Base-by-base conservation (phyloP, 306 rosid genomes). In the Medicago arabica region DNA sequence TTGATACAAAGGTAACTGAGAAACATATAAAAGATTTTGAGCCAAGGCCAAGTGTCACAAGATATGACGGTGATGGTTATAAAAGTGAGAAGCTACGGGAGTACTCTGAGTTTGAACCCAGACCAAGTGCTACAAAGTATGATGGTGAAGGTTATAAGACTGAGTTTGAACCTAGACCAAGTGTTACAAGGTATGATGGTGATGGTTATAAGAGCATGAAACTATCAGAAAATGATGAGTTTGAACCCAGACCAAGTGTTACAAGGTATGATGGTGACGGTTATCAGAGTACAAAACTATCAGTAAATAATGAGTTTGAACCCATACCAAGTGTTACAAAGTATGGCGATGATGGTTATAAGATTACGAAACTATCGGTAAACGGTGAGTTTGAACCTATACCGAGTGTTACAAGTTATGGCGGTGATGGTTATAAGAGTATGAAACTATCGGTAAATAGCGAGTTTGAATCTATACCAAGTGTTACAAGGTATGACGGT, bases 221-320 rank as follows among this genome's bases (percentile, higher is more conserved):
- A 4, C 1, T 39, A 13, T 4, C 0, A 0, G 7, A 19, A 73
- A 86, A 11, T 0, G 0, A 2, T 5, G 67, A 72, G 6, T 74
- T 80, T 23, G 78, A 78, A 2, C 82, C 80, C 0, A 57, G 73
- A 4, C 81, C 78, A 0, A 73, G 70, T 8, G 4, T 2, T 3
- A 3, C 79, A 1, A 8, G 18, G 1, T 71, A 66, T 19, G 34
- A 13, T 5, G 71, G 12, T 12, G 66, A 60, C 11, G 18, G 18
- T 25, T 60, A 71, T 0, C 7, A 21, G 0, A 3, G 17, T 1
- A 2, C 9, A 1, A 28, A 25, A 2, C 4, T 19, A 21, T 7
- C 3, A 0, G 44, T 11, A 4, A 51, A 66, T 0, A 0, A 1
- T 19, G 54, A 75, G 16, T 63, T 75, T 14, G 79, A 65, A 9